phyloP scores from a whole-genome alignment of 352 stramenopile species.

The Peronosclerospora sorghi region DNA sequence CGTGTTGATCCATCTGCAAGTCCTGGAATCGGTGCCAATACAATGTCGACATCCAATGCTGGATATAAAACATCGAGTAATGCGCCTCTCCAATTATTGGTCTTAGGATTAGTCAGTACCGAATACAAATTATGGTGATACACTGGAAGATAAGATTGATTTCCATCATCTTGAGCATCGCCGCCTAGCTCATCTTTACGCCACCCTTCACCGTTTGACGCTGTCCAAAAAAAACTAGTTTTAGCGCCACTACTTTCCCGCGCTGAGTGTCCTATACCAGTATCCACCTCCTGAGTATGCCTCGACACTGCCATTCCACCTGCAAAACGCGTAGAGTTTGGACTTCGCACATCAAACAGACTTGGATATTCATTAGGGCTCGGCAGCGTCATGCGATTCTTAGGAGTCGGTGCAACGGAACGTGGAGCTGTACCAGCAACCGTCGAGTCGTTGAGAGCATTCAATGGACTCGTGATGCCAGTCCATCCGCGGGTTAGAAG shows the following conservation, averaged over 20 bases:
- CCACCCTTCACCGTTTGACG: constrained; percentile 11
- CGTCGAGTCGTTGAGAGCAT: constrained; percentile 53
- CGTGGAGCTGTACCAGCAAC: constrained; percentile 35
- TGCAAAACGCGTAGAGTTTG: constrained; percentile 29
- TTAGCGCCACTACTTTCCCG: constrained; percentile 20
- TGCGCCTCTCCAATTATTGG: constrained; percentile 50
- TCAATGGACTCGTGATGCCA: constrained; percentile 50
- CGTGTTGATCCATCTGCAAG: constrained; percentile 43
- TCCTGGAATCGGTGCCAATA: constrained; percentile 51
- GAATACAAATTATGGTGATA: constrained; percentile 80
- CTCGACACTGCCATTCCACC: constrained; percentile 10
- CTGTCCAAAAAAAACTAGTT: constrained; percentile 21
- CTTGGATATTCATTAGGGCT: constrained; percentile 57
- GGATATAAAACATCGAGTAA: constrained; percentile 69
- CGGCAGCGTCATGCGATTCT: constrained; percentile 26
- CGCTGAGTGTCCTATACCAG: constrained; percentile 22
- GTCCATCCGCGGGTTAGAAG: constrained; percentile 60
- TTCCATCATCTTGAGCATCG: constrained; percentile 39
- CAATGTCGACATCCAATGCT: constrained; percentile 53
- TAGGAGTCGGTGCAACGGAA: constrained; percentile 22
- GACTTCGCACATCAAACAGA: constrained; percentile 52
- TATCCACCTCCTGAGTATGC: constrained; percentile 10
- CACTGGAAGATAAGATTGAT: constrained; percentile 51
- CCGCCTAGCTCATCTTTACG: constrained; percentile 2
- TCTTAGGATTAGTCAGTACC: constrained; percentile 73